These are phyloP conservation scores for Ploettnerulaceae sp. DNA, from an alignment of 2,329 filamentous ascomycete genomes.

Conservation along the genomic window DNA sequence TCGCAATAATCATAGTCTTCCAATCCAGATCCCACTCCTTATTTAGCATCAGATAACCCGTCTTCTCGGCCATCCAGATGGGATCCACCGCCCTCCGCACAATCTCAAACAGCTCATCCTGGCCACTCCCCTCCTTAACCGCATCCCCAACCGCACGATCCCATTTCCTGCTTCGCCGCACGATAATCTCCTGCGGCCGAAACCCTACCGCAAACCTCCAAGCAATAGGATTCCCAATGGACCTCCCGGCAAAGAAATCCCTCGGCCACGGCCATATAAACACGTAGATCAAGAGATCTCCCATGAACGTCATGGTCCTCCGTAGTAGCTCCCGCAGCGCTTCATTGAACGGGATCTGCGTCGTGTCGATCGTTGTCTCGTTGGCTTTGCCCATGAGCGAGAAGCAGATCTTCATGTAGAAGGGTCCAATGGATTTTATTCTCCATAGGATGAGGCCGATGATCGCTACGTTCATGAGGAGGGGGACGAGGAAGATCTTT, in stretches of 20 bases:
- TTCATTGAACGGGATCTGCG: constrained; percentile 50
- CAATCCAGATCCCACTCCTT: constrained; percentile 86
- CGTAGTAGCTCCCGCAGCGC: constrained; percentile 45
- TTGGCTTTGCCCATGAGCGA: constrained; percentile 40
- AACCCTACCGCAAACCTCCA: constrained; percentile 79
- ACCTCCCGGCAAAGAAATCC: constrained; percentile 61
- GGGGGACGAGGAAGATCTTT: constrained; percentile 76
- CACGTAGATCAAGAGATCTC: constrained; percentile 67
- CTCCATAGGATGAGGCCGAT: constrained; percentile 61
- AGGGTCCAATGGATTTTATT: constrained; percentile 62
- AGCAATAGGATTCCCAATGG: constrained; percentile 54
- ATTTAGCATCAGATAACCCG: constrained; percentile 82
- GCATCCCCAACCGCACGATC: constrained; percentile 45
- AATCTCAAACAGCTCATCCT: constrained; percentile 54
- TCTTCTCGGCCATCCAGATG: constrained; percentile 67
- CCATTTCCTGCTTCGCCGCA: constrained; percentile 73
- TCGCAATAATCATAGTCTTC: constrained; percentile 70
- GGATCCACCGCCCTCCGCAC: constrained; percentile 66
- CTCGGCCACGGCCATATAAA: constrained; percentile 71
- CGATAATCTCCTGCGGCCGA: constrained; percentile 72
- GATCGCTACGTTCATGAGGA: constrained; percentile 69
- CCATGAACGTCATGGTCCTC: constrained; percentile 60
- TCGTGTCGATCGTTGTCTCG: constrained; percentile 59
- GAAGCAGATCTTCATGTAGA: constrained; percentile 50
- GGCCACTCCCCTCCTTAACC: constrained; percentile 41